Percentiles rank a stretch among this genome's conserved stretches.
Evolutionary conservation across 129 eudicot species (phyloP).

Genomic region (Escallonia rubra): DNA sequence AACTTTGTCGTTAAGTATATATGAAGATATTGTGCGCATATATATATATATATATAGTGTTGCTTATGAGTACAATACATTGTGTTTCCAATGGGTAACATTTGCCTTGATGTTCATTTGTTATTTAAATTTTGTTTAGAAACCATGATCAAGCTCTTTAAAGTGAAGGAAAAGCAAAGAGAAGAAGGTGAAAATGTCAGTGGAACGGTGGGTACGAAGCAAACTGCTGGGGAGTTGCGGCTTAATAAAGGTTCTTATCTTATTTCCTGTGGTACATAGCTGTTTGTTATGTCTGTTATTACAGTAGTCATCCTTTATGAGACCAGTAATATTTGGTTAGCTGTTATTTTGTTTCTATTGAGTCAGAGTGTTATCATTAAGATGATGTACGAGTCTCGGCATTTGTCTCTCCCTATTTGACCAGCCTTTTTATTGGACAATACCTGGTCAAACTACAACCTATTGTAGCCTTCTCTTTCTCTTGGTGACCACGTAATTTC

Average conservation of each 20-base stretch:
- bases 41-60: no score
- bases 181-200: slow-evolving; percentile 32
- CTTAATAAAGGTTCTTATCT: slow-evolving; percentile 35
- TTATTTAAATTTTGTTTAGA: slow-evolving; percentile 16
- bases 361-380: no score
- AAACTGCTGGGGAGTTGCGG: slow-evolving; percentile 38
- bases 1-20: not conserved
- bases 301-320: not conserved
- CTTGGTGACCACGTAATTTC: no score
- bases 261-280: not conserved
- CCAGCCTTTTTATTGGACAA: no score
- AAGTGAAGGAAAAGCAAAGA: slow-evolving; percentile 46
- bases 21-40: not conserved
- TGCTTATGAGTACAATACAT: not conserved
- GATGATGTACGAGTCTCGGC: no score
- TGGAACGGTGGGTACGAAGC: slow-evolving; percentile 30
- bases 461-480: no score
- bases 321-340: no score
- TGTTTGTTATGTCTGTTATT: no score
- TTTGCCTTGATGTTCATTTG: slow-evolving; percentile 1
- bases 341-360: no score
- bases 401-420: no score
- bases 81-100: not conserved
- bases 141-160: slow-evolving; percentile 42
- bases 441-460: no score